Percentiles rank a stretch among this genome's conserved stretches.
Evolutionary conservation across 176 grass and related monocot species (phyloP).

Genomic region (Zizania latifolia): DNA sequence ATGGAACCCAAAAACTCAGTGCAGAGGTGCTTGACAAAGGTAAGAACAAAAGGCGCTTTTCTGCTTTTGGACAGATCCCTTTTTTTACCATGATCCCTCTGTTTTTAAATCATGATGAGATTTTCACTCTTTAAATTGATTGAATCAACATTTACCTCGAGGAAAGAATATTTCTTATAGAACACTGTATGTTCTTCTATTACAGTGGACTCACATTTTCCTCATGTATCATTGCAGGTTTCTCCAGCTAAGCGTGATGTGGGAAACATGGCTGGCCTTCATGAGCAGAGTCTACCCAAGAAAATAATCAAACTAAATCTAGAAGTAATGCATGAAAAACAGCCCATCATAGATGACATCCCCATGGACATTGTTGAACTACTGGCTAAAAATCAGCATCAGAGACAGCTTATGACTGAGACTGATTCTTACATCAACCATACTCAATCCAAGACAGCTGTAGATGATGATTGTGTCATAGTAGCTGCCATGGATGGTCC

Average conservation of each 20-base stretch:
- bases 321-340: slow-evolving; percentile 24
- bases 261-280: slow-evolving; percentile 6
- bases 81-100: too few species aligned
- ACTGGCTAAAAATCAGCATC: slow-evolving; percentile 52
- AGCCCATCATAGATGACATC: slow-evolving; percentile 49
- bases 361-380: slow-evolving; percentile 94
- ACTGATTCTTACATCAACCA: slow-evolving; percentile 4
- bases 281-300: slow-evolving; percentile 20
- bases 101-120: background rate
- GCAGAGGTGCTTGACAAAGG: slow-evolving; percentile 19
- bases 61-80: too few species aligned
- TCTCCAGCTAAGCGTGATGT: slow-evolving; percentile 25
- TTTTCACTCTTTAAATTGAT: background rate
- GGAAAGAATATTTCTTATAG: background rate
- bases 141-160: background rate
- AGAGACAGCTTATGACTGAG: slow-evolving; percentile 37
- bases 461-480: slow-evolving; percentile 33
- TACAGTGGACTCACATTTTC: slow-evolving; percentile 15
- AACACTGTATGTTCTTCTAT: slow-evolving; percentile 5
- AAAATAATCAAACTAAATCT: slow-evolving; percentile 34
- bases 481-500: slow-evolving; percentile 8
- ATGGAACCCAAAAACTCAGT: background rate
- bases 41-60: background rate
- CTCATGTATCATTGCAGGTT: slow-evolving; percentile 31
- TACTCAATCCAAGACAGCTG: background rate